Base-by-base conservation (phyloP, 441 rosid species). In the Hura crepitans region DNA sequence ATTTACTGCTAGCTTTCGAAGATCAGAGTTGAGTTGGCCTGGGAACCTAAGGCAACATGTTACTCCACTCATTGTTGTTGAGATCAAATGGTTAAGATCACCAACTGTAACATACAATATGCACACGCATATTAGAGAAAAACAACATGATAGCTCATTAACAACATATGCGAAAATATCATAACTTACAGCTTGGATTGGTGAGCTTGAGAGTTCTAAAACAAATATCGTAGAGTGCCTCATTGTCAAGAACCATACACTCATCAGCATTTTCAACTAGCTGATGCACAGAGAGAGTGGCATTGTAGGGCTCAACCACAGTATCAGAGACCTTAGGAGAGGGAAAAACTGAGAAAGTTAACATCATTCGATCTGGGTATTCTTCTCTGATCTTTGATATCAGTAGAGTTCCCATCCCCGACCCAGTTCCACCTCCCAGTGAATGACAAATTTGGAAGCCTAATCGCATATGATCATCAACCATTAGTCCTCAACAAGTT, bases 11-110 rank as follows among this genome's bases (percentile, higher is more conserved):
- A 83, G 73, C 65, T 83, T 83, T 10, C 86, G 82, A 31, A 81
- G 84, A 66, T 83, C 86, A 2, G 86, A 81, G 82, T 83, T 83
- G 33, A 83, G 75, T 33, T 83, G 86, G 20, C 86, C 86, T 0
- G 86, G 86, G 81, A 83, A 83, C n/a, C 86, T 82, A 22, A 83
- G 86, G 75, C 86, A 83, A 59, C 86, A 83, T 42, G 86, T 83
- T 17, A 83, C 86, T 62, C 86, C 86, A 66, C 86, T 83, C 86
- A 83, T 83, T 37, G 86, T 83, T 49, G 83, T 75, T 30, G 86
- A 83, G 75, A 83, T 81, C 79, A 83, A 68, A 75, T 83, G 86
- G 77, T 83, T 83, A 50, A 83, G 79, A 66, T 83, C 86, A 31
- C 86, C 86, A 77, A 83, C 84, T 83, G 77, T 10, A 61, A 9